phyloP scores from a whole-genome alignment of 2,329 filamentous ascomycete species.

The Phaeosphaeriaceae sp. region DNA sequence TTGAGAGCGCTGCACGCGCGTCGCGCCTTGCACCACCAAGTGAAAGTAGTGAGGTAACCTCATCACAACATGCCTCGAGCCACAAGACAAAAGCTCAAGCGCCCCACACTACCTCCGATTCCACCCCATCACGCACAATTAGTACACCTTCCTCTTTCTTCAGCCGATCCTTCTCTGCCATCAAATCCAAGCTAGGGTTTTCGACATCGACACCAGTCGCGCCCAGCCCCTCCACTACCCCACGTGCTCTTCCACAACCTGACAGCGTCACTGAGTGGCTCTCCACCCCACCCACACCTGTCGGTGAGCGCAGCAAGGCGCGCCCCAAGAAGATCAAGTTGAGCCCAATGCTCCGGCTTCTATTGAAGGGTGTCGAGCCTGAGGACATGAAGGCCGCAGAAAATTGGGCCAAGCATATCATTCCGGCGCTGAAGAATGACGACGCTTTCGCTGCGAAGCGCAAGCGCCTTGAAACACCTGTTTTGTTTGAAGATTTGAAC shows the following conservation, averaged over 20 bases:
- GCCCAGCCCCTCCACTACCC: neutral
- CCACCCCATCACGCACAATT: slow-evolving; percentile 14
- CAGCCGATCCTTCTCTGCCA: slow-evolving; percentile 27
- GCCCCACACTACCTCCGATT: slow-evolving; percentile 1
- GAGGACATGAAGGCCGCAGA: slow-evolving; percentile 27
- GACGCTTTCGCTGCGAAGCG: slow-evolving; percentile 35
- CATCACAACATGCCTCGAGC: neutral
- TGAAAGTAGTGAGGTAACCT: no score
- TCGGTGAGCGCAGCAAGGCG: slow-evolving; percentile 32
- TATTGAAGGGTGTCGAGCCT: slow-evolving; percentile 28
- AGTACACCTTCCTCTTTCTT: slow-evolving; percentile 22
- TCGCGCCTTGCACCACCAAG: no score
- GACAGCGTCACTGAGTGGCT: slow-evolving; percentile 29
- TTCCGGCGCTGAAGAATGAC: slow-evolving; percentile 25
- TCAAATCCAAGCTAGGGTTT: slow-evolving; percentile 25
- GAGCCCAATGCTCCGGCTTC: slow-evolving; percentile 20
- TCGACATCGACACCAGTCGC: slow-evolving; percentile 12
- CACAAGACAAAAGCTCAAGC: slow-evolving; percentile 3
- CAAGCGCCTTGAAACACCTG: slow-evolving; percentile 32
- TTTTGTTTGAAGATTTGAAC: slow-evolving; percentile 34
- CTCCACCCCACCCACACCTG: slow-evolving; percentile 33
- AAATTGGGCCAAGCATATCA: slow-evolving; percentile 34
- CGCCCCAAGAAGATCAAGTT: slow-evolving; percentile 20
- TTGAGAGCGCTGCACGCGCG: slow-evolving; percentile 20
- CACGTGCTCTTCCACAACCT: slow-evolving; percentile 15